Base-by-base conservation (phyloP, 2,329 filamentous ascomycete genomes). In the Cercospora janseana region DNA sequence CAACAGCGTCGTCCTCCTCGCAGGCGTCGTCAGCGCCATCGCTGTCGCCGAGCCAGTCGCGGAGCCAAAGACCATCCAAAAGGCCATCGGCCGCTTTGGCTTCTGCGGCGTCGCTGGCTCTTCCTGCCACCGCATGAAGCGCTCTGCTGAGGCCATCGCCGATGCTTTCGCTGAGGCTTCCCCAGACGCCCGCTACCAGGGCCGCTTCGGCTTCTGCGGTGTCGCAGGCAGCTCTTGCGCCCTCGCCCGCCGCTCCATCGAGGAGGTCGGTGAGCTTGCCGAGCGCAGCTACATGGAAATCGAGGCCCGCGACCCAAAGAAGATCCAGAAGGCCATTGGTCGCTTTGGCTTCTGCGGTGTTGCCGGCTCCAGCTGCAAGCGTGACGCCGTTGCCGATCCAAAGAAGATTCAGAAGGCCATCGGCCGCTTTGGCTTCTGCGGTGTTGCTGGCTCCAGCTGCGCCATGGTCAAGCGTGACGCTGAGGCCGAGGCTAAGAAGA, bases 231-330 rank as follows among this genome's bases (percentile, higher is more conserved):
- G 49, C 12, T 29, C 42, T 26, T 60, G 58, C 45, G 28, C 68
- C 60, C 72, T 73, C 61, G 69, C 70, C 49, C 73, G 72, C 61
- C 72, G 71, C 55, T 9, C 66, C 65, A 16, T 73, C 72, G 43
- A 70, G 71, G 53, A 72, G 65, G n/a, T 70, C 42, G 56, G 52
- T 44, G 49, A 52, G n/a, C 31, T 50, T 29, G 50, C 52, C 24
- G 54, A 57, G 55, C 44, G 49, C 41, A 52, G 48, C 49, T 32
- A 53, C 49, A 35, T 35, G 10, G 34, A 52, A 32, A 55, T 37
- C 55, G 60, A 44, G 32, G 54, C 29, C 48, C 61, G 31, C 55
- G 55, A 50, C 27, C 46, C 58, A 54, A 40, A 56, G 42, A 56
- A 57, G 47, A 51, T 57, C 23, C 48, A 46, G 7, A 18, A 41